These are phyloP conservation scores for Penicillium sp. DNA, from an alignment of 2,329 filamentous ascomycete genomes.

Conservation along the genomic window DNA sequence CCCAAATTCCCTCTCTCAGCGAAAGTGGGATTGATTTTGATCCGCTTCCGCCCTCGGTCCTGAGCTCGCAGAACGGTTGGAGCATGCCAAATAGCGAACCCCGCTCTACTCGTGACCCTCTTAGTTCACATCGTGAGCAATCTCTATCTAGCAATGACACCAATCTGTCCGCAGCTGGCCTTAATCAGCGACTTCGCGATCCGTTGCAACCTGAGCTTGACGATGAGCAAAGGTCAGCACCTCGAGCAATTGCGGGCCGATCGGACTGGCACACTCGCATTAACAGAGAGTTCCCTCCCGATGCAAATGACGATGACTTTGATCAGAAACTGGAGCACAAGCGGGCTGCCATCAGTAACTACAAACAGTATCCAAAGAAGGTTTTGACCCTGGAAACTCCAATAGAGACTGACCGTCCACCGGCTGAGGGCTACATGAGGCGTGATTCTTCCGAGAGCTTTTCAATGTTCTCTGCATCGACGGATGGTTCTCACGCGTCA, in stretches of 20 bases:
- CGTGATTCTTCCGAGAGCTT: slow-evolving; percentile 59
- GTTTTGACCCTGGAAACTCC: slow-evolving; percentile 45
- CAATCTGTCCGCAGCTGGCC: slow-evolving; percentile 17
- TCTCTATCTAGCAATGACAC: slow-evolving; percentile 23
- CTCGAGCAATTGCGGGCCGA: slow-evolving; percentile 35
- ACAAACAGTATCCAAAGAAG: slow-evolving; percentile 45
- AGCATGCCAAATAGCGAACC: slow-evolving; percentile 24
- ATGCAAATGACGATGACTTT: slow-evolving; percentile 31
- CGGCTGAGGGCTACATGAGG: slow-evolving; percentile 37
- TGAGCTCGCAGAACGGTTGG: slow-evolving; percentile 35
- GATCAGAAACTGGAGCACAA: slow-evolving; percentile 39
- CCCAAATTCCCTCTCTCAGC: slow-evolving; percentile 27
- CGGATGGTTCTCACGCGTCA: slow-evolving; percentile 49
- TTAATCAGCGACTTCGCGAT: slow-evolving; percentile 21
- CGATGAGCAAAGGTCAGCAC: slow-evolving; percentile 36
- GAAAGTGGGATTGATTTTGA: slow-evolving; percentile 35
- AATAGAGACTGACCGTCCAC: slow-evolving; percentile 24
- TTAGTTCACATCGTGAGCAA: slow-evolving; percentile 18
- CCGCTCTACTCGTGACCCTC: slow-evolving; percentile 7
- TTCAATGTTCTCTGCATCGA: slow-evolving; percentile 58
- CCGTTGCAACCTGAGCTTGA: slow-evolving; percentile 17
- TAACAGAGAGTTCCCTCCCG: slow-evolving; percentile 22
- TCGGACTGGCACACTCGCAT: slow-evolving; percentile 33
- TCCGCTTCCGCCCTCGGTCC: slow-evolving; percentile 40
- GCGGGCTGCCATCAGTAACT: slow-evolving; percentile 42